Base-by-base conservation (phyloP, 2,329 filamentous ascomycete genomes). In the Celoporthe dispersa region DNA sequence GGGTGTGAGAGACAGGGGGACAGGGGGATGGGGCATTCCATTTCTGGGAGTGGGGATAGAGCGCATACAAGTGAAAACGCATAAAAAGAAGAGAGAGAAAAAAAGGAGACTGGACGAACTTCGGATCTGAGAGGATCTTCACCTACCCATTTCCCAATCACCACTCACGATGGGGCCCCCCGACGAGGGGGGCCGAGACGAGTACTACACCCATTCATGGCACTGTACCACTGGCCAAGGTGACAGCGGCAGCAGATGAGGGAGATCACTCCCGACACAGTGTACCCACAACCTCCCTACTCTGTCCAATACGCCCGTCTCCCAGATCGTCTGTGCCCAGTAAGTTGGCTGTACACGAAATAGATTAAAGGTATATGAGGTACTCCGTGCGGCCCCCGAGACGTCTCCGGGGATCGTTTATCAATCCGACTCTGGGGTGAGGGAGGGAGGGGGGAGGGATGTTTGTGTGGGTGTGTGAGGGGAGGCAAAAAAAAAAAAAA, bases 1-100 rank as follows among this genome's bases (percentile, higher is more conserved):
- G 69, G 41, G 69, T 31, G 41, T 44, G 37, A 66, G 66, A 60
- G 67, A 68, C 44, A 62, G 64, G 19, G 64, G 60, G 65, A 59
- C 48, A 62, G 55, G 53, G 53, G 62, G 44, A 63, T 7, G 66
- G 41, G 61, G 68, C 61, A 66, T 66, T 65, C 70, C 70, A 70
- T 72, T 70, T 70, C 67, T 41, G 70, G 70, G 35, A 68, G 65
- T 60, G 66, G 66, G 64, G 68, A 67, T 66, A 33, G n/a, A n/a
- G 39, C 14, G 44, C 55, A 61, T 14, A 44, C n/a, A 37, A 14
- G 19, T 19, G 16, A n/a, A 61, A 33, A 61, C 31, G 9, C 19
- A 37, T 12, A 39, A 9, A 11, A 31, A 59, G n/a, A 55, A 14
- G 22, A 55, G 25, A 57, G n/a, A 22, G 2, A 39, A 37, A 60